Percentiles rank a stretch among this genome's conserved stretches.
Conservation (phyloP, 805 yeast species). For the Kluyveromyces dobzhanskii region DNA sequence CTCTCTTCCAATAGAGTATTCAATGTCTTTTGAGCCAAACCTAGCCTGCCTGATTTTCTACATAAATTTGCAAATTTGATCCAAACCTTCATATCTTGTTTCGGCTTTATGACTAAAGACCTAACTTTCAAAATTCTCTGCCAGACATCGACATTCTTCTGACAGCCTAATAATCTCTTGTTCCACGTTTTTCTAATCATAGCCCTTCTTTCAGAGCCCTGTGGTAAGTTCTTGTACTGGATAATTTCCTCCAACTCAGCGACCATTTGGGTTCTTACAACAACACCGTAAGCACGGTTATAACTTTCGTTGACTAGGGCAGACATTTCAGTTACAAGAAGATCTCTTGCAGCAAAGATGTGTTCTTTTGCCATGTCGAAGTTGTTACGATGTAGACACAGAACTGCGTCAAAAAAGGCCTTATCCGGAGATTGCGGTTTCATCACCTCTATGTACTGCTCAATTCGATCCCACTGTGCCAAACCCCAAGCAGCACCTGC, state of each 20-base stretch:
- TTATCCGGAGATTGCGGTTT: constrained; percentile 88
- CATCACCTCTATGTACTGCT: constrained; percentile 82
- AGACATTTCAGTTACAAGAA: constrained; percentile 85
- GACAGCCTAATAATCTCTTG: constrained; percentile 85
- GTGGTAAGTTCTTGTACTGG: constrained; percentile 76
- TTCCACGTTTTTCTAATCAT: constrained; percentile 91
- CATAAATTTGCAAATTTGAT: constrained; percentile 95
- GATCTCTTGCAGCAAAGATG: constrained; percentile 77
- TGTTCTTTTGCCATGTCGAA: constrained; percentile 74
- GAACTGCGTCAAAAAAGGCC: constrained; percentile 88
- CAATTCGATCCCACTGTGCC: constrained; percentile 96
- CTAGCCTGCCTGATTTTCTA: constrained; percentile 86
- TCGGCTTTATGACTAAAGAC: constrained; percentile 87
- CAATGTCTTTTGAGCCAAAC: constrained; percentile 86
- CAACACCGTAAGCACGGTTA: constrained; percentile 93
- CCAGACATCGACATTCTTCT: constrained; percentile 98
- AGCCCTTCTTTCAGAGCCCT: constrained; percentile 68
- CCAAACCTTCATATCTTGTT: constrained; percentile 97
- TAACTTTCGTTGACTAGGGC: constrained; percentile 94
- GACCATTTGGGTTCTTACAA: constrained; percentile 93
- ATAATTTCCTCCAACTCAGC: constrained; percentile 95
- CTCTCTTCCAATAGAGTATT: constrained; percentile 72
- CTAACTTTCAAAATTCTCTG: constrained; percentile 90
- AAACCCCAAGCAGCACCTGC: constrained; percentile 99
- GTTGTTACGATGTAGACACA: constrained; percentile 77